These are phyloP conservation scores for Nymphaea thermarum DNA, from an alignment of 164 flowering plant species.

Conservation along the genomic window DNA sequence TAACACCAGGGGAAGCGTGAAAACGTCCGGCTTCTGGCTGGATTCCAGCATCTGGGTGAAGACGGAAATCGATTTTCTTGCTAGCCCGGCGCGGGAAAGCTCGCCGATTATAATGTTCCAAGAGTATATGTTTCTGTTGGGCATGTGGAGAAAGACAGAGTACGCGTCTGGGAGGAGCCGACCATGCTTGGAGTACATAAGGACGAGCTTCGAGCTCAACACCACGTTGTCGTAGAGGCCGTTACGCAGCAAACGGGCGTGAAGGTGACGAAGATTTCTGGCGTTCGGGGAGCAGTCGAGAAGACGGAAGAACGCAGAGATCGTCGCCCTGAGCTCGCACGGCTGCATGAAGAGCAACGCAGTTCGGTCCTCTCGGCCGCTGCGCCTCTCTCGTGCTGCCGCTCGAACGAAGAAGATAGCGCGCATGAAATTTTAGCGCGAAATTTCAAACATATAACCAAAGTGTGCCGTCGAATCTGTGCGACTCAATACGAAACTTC, in stretches of 20 bases:
- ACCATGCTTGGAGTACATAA: constrained; percentile 14
- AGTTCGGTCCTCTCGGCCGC: no score
- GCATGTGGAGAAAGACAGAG: constrained; percentile 16
- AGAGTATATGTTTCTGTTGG: constrained; percentile 12
- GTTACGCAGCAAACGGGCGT: constrained; percentile 10
- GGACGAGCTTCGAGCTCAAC: constrained; percentile 13
- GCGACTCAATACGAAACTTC: no score
- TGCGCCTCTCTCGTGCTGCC: no score
- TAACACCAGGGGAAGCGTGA: constrained; percentile 10
- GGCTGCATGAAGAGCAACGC: no score
- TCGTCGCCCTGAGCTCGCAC: no score
- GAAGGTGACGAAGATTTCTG: constrained; percentile 7
- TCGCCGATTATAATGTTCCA: constrained; percentile 21
- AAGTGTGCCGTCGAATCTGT: no score
- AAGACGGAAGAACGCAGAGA: constrained; percentile 12
- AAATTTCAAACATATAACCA: no score
- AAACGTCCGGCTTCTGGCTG: constrained; percentile 6
- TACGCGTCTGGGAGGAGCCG: constrained; percentile 7
- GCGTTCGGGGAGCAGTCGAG: constrained; percentile 10
- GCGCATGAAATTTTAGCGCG: no score
- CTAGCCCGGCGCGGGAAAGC: constrained; percentile 7
- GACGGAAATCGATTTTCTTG: constrained; percentile 1
- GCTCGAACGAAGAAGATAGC: no score
- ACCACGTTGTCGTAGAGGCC: constrained; percentile 11
- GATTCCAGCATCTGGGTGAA: constrained; percentile 7